Evolutionary conservation across 208 protist genomes (phyloP).

Genomic region (Porcisia hertigi): DNA sequence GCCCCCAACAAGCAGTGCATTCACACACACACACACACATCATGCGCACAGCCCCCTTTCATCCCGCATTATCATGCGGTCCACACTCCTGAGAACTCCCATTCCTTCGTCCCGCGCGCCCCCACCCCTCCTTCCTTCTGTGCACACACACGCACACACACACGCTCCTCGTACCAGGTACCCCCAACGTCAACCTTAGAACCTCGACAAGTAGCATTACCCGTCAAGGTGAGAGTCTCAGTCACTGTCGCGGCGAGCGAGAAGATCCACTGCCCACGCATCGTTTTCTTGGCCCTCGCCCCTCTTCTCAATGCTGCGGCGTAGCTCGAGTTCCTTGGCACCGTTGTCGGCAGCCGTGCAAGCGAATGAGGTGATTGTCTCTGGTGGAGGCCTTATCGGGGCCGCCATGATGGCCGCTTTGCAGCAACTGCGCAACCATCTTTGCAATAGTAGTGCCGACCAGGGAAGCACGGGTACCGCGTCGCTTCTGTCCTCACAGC

Average conservation of each 20-base stretch:
- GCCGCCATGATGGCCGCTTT: slow-evolving; percentile 70
- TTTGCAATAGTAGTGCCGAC: slow-evolving; percentile 11
- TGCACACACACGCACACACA: background rate
- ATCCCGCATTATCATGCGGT: background rate
- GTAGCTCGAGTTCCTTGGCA: background rate
- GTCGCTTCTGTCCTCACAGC: slow-evolving; percentile 23
- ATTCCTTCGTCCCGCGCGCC: background rate
- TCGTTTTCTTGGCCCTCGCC: background rate
- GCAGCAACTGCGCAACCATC: slow-evolving; percentile 62
- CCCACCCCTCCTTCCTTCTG: background rate
- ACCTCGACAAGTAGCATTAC: background rate
- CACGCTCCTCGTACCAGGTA: background rate
- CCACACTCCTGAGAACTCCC: background rate
- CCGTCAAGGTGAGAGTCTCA: background rate
- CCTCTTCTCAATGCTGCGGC: slow-evolving; percentile 17
- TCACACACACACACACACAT: background rate
- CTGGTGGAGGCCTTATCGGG: slow-evolving; percentile 80
- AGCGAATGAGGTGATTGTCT: slow-evolving; percentile 66
- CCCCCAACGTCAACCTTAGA: background rate
- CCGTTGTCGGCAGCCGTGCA: background rate
- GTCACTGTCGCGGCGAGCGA: background rate
- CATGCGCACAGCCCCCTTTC: background rate
- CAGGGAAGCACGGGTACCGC: background rate
- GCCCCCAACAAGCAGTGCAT: background rate
- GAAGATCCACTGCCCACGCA: background rate